Percentiles rank a stretch among this genome's conserved stretches.
phyloP scores from a whole-genome alignment of 805 yeast genomes.

The Kluyveromyces dobzhanskii region DNA sequence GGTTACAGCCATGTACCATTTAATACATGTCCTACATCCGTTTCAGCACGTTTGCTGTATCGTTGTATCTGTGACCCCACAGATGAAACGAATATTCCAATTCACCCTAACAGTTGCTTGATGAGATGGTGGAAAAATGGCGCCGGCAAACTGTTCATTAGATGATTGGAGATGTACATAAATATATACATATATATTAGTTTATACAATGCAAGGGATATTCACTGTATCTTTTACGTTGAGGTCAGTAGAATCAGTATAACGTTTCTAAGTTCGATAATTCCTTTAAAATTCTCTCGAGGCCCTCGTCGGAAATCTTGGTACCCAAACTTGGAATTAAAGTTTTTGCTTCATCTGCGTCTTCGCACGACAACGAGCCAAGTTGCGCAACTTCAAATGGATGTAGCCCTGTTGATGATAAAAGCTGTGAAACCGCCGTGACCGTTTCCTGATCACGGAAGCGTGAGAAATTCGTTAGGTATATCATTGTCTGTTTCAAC shows the following conservation, averaged over 20 bases:
- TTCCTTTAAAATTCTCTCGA: conserved; percentile 83
- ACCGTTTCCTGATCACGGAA: conserved; percentile 90
- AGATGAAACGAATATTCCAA: conserved; percentile 36
- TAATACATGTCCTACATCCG: conserved; percentile 49
- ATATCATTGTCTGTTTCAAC: conserved; percentile 84
- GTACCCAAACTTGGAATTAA: conserved; percentile 78
- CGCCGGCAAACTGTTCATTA: conserved; percentile 34
- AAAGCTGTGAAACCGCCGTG: conserved; percentile 82
- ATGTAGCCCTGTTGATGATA: conserved; percentile 69
- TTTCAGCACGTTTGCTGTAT: conserved; percentile 41
- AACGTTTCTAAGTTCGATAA: conserved; percentile 56
- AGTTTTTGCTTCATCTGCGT: conserved; percentile 94
- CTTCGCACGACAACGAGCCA: conserved; percentile 88
- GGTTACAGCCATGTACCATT: conserved; percentile 76
- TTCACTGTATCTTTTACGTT: no score
- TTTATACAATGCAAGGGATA: no score
- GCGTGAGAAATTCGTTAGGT: conserved; percentile 75
- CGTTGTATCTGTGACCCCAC: conserved; percentile 54
- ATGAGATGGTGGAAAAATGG: conserved; percentile 73
- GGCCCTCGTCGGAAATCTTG: conserved; percentile 78
- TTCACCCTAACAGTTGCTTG: conserved; percentile 50
- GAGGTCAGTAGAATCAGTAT: conserved; percentile 20
- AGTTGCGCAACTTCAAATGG: conserved; percentile 92
- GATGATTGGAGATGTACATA: not conserved
- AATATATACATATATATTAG: no score